Percentiles rank a stretch among this genome's conserved stretches.
Conservation (phyloP, 106 monocot genomes). For the Dendrobium officinale region DNA sequence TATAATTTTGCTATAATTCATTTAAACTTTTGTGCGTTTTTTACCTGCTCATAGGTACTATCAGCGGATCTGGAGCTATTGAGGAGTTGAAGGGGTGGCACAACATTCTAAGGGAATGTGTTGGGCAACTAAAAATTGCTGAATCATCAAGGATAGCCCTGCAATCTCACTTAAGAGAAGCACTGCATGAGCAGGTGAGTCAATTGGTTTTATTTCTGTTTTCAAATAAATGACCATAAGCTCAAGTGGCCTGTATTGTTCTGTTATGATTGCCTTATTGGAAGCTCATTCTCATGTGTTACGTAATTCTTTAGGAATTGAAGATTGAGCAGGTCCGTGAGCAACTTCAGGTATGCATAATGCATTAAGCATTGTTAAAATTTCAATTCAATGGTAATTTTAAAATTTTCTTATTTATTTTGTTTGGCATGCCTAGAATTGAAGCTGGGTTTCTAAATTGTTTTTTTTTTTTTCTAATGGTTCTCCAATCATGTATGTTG, state of each 20-base stretch:
- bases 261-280: neutral
- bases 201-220: neutral
- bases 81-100: constrained; percentile 45
- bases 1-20: too few species aligned
- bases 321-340: constrained; percentile 37
- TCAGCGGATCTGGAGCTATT: constrained; percentile 30
- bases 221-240: neutral
- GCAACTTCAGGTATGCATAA: constrained; percentile 48
- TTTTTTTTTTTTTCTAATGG: neutral
- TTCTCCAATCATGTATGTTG: neutral
- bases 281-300: neutral
- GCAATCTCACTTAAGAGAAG: constrained; percentile 51
- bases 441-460: neutral
- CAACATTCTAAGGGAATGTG: constrained; percentile 38
- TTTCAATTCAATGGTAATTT: neutral
- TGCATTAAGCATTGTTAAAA: constrained; percentile 1
- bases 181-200: constrained; percentile 52
- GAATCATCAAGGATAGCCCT: constrained; percentile 47
- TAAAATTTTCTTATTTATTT: neutral
- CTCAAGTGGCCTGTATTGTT: neutral
- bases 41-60: constrained; percentile 20
- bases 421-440: neutral
- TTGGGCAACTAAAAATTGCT: constrained; percentile 49
- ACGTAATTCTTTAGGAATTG: constrained; percentile 32
- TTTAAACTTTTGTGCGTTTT: neutral